phyloP scores from a whole-genome alignment of 208 protist species.

The Vickermania ingenoplastis region DNA sequence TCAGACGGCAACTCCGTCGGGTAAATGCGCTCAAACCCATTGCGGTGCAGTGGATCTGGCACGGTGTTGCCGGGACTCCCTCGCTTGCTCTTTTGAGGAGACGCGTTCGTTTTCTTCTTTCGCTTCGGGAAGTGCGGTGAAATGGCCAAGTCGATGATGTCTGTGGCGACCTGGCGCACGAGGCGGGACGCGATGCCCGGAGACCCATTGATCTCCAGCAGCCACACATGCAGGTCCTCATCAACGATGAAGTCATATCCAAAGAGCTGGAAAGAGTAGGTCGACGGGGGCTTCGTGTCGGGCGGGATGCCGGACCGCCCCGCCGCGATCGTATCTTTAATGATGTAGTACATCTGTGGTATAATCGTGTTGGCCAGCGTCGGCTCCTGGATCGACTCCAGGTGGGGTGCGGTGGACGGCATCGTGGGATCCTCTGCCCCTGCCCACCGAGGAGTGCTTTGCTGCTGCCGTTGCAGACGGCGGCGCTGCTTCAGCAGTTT shows the following conservation, averaged over 20 bases:
- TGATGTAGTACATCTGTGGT: constrained; percentile 68
- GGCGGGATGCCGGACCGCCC: constrained; percentile 25
- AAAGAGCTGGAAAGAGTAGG: constrained; percentile 52
- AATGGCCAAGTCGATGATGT: constrained; percentile 67
- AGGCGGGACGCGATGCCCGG: constrained; percentile 45
- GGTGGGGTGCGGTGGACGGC: neutral
- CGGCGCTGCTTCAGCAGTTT: constrained; percentile 20
- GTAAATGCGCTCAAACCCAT: neutral
- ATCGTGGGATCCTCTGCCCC: neutral
- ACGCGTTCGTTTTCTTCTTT: neutral
- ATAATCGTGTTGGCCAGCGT: constrained; percentile 50
- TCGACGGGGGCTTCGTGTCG: constrained; percentile 25
- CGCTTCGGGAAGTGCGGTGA: constrained; percentile 35
- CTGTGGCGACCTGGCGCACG: constrained; percentile 41
- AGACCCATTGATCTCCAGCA: constrained; percentile 60
- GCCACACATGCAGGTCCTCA: constrained; percentile 45
- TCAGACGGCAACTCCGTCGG: neutral
- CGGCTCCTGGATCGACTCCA: constrained; percentile 1
- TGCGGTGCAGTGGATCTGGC: neutral
- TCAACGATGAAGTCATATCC: constrained; percentile 73
- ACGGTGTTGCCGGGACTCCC: neutral
- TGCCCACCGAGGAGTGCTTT: neutral
- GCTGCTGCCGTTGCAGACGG: constrained; percentile 13
- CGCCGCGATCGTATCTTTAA: constrained; percentile 50
- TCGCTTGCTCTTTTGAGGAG: neutral